Percentiles rank a stretch among this genome's conserved stretches.
Conservation (phyloP, 2,329 filamentous ascomycete genomes). For the Ilyonectria robusta region DNA sequence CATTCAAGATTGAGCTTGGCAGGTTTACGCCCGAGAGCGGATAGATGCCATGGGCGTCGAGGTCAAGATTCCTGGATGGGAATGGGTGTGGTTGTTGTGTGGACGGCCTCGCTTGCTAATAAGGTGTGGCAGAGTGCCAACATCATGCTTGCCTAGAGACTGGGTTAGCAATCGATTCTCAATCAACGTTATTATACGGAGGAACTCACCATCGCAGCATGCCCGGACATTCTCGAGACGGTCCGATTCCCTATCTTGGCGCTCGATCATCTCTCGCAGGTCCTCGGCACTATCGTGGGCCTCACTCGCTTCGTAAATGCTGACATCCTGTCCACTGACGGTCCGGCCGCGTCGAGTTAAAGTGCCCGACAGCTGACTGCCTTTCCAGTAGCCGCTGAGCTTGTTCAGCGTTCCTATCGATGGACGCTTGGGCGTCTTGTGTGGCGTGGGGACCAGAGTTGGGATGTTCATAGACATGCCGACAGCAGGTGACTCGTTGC, state of each 20-base stretch:
- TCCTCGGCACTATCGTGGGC: slow-evolving; percentile 88
- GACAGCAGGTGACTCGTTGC: slow-evolving; percentile 73
- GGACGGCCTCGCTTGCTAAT: slow-evolving; percentile 61
- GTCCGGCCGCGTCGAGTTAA: slow-evolving; percentile 69
- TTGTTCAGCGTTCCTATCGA: slow-evolving; percentile 67
- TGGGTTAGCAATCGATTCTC: slow-evolving; percentile 43
- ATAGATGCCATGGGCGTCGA: slow-evolving; percentile 54
- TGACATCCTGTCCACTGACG: slow-evolving; percentile 58
- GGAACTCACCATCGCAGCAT: slow-evolving; percentile 90
- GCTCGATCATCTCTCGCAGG: slow-evolving; percentile 82
- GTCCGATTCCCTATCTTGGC: slow-evolving; percentile 82
- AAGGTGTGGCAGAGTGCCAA: slow-evolving; percentile 69
- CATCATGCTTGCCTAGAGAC: slow-evolving; percentile 78
- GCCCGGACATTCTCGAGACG: slow-evolving; percentile 94
- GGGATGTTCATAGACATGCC: slow-evolving; percentile 67
- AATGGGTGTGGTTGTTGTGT: slow-evolving; percentile 54
- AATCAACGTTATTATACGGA: background rate
- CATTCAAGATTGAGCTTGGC: slow-evolving; percentile 17
- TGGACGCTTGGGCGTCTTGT: slow-evolving; percentile 56
- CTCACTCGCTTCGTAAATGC: slow-evolving; percentile 73
- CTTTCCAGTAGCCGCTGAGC: slow-evolving; percentile 73
- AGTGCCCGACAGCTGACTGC: slow-evolving; percentile 62
- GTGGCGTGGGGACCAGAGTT: slow-evolving; percentile 65
- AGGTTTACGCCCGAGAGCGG: slow-evolving; percentile 53
- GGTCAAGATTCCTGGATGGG: slow-evolving; percentile 54